phyloP scores from a whole-genome alignment of 805 yeast species.

The Tetrapisispora taiwanensis region DNA sequence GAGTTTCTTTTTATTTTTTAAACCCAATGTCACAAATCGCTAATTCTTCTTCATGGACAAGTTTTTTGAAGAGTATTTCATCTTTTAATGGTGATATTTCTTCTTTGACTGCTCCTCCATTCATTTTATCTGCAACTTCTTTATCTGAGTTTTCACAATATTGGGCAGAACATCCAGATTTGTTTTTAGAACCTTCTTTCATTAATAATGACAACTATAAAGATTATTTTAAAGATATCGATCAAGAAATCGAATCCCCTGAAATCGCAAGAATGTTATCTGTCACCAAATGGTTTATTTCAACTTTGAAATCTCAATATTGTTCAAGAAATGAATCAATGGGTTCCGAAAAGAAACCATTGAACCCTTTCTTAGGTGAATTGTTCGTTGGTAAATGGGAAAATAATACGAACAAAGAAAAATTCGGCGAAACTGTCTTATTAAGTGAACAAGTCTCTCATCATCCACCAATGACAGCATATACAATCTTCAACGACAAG shows the following conservation, averaged over 20 bases:
- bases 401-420: constrained; percentile 36
- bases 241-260: constrained; percentile 32
- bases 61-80: constrained; percentile 83
- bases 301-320: constrained; percentile 85
- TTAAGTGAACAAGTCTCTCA: constrained; percentile 89
- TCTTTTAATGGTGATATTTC: constrained; percentile 91
- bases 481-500: constrained; percentile 63
- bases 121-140: constrained; percentile 84
- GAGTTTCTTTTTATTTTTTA: too few relatives aligned
- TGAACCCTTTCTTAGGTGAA: constrained; percentile 93
- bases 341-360: constrained; percentile 92
- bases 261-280: constrained; percentile 47
- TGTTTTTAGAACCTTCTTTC: constrained; percentile 63
- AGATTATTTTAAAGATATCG: constrained; percentile 20
- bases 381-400: constrained; percentile 82
- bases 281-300: constrained; percentile 81
- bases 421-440: constrained; percentile 66
- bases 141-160: constrained; percentile 85
- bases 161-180: constrained; percentile 90
- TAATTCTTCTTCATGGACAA: constrained; percentile 65
- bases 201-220: constrained; percentile 16
- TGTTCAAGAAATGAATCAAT: constrained; percentile 81
- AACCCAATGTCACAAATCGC: constrained; percentile 31
- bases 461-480: constrained; percentile 96
- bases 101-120: constrained; percentile 94